Conservation (phyloP, 164 flowering plant species). For the Umbilicus rupestris region DNA sequence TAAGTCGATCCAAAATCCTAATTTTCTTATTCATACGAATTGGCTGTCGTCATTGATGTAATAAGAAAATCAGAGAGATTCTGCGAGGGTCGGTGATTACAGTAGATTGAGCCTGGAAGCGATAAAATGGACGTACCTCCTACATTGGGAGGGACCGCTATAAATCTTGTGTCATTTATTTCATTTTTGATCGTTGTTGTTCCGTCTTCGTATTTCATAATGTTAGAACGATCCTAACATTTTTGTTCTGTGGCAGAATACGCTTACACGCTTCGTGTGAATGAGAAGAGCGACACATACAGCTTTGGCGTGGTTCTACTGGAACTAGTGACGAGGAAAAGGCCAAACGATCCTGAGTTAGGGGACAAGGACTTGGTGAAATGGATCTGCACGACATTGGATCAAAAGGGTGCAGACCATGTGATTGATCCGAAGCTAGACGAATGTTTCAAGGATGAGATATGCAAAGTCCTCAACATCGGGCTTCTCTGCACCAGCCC, state of each 20-base stretch:
- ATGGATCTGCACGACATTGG: conserved; percentile 5
- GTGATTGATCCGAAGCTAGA: conserved; percentile 28
- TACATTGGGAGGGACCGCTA: too few relatives aligned
- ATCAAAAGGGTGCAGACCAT: conserved; percentile 4
- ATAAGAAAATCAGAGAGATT: too few relatives aligned
- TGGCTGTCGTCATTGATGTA: too few relatives aligned
- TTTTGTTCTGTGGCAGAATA: conserved; percentile 1
- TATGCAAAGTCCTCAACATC: conserved; percentile 24
- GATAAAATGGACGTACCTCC: too few relatives aligned
- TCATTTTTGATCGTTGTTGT: too few relatives aligned
- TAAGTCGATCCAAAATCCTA: too few relatives aligned
- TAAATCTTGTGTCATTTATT: too few relatives aligned
- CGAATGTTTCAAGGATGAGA: conserved; percentile 22
- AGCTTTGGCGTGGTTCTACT: conserved; percentile 10
- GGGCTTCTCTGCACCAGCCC: conserved; percentile 34
- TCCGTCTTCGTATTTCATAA: too few relatives aligned
- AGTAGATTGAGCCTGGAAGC: too few relatives aligned
- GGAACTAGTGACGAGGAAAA: conserved; percentile 7
- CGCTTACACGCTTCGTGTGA: conserved; percentile 10
- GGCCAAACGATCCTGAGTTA: conserved; percentile 8
- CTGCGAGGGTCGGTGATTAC: too few relatives aligned
- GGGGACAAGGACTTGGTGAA: conserved; percentile 8
- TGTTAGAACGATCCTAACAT: too few relatives aligned
- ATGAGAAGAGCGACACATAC: conserved; percentile 11
- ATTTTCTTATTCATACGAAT: too few relatives aligned